Evolutionary conservation across 2,329 filamentous ascomycete genomes (phyloP), one percentile per base, ranked within the genome.

Genomic region (Aspergillus sp.): DNA sequence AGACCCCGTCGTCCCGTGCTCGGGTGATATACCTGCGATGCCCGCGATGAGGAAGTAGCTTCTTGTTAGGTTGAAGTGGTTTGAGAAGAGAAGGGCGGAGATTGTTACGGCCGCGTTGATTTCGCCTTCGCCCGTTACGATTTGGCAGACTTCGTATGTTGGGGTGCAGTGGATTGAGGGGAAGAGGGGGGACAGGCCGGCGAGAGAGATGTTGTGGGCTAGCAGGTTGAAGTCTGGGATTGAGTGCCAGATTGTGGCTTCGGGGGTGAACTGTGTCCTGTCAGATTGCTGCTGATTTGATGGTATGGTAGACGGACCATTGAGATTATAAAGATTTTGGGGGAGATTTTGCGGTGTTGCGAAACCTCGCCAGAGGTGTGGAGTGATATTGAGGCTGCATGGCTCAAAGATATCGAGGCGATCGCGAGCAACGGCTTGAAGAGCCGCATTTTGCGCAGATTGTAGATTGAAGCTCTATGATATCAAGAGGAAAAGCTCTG

Each of bases 11-110:
- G 90, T 91, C 23, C 83, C 87, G 28, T 86, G 77, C 63, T 88
- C 85, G 0, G 90, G 91, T 73, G 87, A 92, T 48, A 91, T 82
- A n/a, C 91, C 90, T 1, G 87, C 90, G 64, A 93, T 92, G 2
- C 90, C 91, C 1, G 84, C 86, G 31, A 91, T 75, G 60, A 93
- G 75, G 75, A 92, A 91, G 77, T 93, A 93, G 1, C 90, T 89
- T 52, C 80, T 75, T 1, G 78, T 82, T 13, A 93, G 81, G 75
- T 92, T 83, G 73, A 93, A 91, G 11, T 78, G 71, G 1, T 79
- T 72, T 0, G 86, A 89, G 15, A 88, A 81, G n/a, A 85, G 79
- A 9, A 92, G 80, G 0, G 90, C 85, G 51, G 83, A 83, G 63
- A 91, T 83, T 0, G 88, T 88, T 7, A 84, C 77, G 0, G 91